Evolutionary conservation across 2,329 filamentous ascomycete genomes (phyloP).

Genomic region (Fusarium sp.): DNA sequence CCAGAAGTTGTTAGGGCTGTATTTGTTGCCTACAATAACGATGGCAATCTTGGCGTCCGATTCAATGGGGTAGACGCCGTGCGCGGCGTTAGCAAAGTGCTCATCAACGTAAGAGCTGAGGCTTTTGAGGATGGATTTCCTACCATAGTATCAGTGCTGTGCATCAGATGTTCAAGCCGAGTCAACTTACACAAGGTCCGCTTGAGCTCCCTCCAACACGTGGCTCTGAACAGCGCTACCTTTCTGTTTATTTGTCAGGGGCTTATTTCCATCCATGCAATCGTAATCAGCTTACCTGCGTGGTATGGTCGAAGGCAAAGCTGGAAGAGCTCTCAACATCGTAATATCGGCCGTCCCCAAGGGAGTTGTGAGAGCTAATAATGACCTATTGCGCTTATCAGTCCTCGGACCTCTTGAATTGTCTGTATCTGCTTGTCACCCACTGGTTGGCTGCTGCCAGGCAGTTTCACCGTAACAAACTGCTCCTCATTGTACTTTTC

Average conservation of each 20-base stretch:
- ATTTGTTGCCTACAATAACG: conserved; percentile 92
- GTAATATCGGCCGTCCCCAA: conserved; percentile 86
- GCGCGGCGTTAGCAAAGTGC: conserved; percentile 85
- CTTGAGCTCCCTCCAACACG: conserved; percentile 78
- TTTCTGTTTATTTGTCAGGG: conserved; percentile 65
- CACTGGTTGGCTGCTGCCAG: conserved; percentile 77
- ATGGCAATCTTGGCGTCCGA: conserved; percentile 81
- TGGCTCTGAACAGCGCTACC: conserved; percentile 85
- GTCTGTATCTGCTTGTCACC: conserved; percentile 21
- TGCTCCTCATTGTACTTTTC: conserved; percentile 97
- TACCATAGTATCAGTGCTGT: conserved; percentile 53
- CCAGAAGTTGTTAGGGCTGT: conserved; percentile 98
- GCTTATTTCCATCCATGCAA: not conserved
- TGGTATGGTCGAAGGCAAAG: conserved; percentile 87
- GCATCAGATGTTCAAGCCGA: not conserved
- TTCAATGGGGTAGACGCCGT: conserved; percentile 84
- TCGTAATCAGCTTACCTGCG: conserved; percentile 66
- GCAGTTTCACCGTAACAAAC: conserved; percentile 88
- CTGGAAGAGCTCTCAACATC: conserved; percentile 89
- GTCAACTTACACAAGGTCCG: conserved; percentile 78
- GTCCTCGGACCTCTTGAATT: not conserved
- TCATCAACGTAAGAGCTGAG: conserved; percentile 82
- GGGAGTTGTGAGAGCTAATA: conserved; percentile 85
- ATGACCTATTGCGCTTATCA: conserved; percentile 69
- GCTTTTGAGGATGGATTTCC: conserved; percentile 85